These are phyloP conservation scores for Didymella lethalis DNA, from an alignment of 2,329 filamentous ascomycete species.

Conservation along the genomic window DNA sequence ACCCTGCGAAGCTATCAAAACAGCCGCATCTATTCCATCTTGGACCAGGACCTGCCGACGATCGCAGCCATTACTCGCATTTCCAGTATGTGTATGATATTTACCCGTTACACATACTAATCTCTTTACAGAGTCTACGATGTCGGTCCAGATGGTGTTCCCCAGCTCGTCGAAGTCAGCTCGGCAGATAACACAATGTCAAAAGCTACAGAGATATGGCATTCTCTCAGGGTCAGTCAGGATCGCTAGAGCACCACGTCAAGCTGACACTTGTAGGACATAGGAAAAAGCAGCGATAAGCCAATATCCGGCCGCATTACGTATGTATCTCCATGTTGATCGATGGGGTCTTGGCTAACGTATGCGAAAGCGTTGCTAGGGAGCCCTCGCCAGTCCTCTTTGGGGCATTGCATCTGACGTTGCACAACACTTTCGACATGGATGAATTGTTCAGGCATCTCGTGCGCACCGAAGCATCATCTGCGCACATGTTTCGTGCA, in stretches of 20 bases:
- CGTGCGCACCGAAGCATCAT: constrained; percentile 56
- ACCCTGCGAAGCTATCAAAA: constrained; percentile 54
- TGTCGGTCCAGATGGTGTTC: constrained; percentile 57
- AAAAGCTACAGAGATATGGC: constrained; percentile 44
- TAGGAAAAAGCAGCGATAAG: constrained; percentile 50
- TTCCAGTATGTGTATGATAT: constrained; percentile 52
- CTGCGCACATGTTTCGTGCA: constrained; percentile 61
- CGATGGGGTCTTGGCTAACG: constrained; percentile 1
- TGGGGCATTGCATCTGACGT: constrained; percentile 65
- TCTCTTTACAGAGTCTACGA: constrained; percentile 58
- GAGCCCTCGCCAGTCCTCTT: constrained; percentile 69
- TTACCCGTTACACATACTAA: neutral
- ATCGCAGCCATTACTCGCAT: constrained; percentile 56
- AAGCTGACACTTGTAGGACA: constrained; percentile 28
- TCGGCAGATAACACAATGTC: constrained; percentile 47
- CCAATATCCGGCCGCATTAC: constrained; percentile 65
- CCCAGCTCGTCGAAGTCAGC: constrained; percentile 49
- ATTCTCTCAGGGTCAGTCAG: constrained; percentile 31
- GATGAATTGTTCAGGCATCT: constrained; percentile 66
- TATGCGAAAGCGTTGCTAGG: constrained; percentile 58
- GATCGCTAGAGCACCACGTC: neutral
- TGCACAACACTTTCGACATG: constrained; percentile 68
- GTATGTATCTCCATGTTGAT: constrained; percentile 6
- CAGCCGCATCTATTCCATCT: constrained; percentile 55
- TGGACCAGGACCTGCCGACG: constrained; percentile 52